These are phyloP conservation scores for Mycosarcoma maydis DNA, from an alignment of 1,284 basidiomycete genomes.

Conservation along the genomic window DNA sequence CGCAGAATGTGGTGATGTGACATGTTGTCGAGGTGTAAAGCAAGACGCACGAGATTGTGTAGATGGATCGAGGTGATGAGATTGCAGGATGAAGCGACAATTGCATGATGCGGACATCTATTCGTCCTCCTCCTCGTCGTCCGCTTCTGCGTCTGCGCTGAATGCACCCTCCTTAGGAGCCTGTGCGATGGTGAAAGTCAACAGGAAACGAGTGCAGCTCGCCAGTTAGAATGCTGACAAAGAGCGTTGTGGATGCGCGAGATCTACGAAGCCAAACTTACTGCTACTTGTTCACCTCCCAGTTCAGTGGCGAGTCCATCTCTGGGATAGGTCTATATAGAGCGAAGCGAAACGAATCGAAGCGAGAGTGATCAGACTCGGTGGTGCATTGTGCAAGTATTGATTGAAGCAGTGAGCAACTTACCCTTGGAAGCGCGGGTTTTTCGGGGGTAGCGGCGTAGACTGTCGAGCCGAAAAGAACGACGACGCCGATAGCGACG, in stretches of 20 bases:
- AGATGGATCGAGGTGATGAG: not conserved
- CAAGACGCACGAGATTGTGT: not conserved
- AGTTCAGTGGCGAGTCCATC: conserved; percentile 63
- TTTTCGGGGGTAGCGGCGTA: conserved; percentile 56
- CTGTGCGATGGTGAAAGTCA: conserved; percentile 7
- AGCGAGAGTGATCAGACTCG: too few relatives aligned
- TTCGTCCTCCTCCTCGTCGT: conserved; percentile 49
- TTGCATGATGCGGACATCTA: not conserved
- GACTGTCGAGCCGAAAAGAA: conserved; percentile 47
- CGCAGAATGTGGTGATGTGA: not conserved
- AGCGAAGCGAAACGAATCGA: not conserved
- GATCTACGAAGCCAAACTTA: conserved; percentile 30
- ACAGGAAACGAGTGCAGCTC: not conserved
- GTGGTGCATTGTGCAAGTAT: not conserved
- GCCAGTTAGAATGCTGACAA: too few relatives aligned
- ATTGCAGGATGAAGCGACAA: conserved; percentile 11
- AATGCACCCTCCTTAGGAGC: conserved; percentile 53
- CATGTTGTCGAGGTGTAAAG: too few relatives aligned
- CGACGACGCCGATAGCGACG: conserved; percentile 49
- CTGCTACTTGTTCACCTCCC: conserved; percentile 48
- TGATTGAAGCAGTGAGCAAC: too few relatives aligned
- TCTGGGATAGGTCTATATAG: conserved; percentile 58
- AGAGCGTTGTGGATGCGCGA: too few relatives aligned
- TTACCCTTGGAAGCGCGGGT: conserved; percentile 57
- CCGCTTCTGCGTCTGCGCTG: conserved; percentile 36